Evolutionary conservation across 257 asterid species (phyloP).

Genomic region (Prunella vulgaris): DNA sequence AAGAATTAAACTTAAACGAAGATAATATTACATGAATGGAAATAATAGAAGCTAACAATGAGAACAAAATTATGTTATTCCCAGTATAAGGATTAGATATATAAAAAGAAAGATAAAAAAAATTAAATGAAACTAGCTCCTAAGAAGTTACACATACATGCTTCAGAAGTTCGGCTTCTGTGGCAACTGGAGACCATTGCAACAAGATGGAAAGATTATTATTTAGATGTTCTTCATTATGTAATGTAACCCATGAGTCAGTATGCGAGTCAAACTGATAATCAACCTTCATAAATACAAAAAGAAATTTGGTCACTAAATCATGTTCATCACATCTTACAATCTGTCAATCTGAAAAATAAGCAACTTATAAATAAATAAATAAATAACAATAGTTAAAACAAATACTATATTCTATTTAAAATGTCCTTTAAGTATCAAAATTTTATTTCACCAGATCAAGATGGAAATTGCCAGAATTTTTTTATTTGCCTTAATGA

Average conservation of each 20-base stretch:
- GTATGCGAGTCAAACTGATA: constrained; percentile 43
- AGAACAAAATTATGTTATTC: not conserved
- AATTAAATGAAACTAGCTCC: constrained; percentile 2
- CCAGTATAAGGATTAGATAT: not conserved
- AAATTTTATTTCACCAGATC: no score
- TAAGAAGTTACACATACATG: constrained; percentile 53
- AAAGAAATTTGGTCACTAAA: constrained; percentile 15
- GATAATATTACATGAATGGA: not conserved
- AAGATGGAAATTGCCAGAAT: no score
- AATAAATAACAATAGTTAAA: not conserved
- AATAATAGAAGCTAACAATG: not conserved
- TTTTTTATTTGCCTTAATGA: no score
- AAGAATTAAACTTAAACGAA: not conserved
- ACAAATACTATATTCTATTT: not conserved
- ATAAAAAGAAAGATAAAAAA: not conserved
- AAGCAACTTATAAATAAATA: not conserved
- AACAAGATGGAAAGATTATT: constrained; percentile 62
- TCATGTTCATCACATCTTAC: constrained; percentile 9
- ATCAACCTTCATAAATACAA: constrained; percentile 56
- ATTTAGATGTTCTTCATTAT: constrained; percentile 38
- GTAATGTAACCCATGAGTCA: constrained; percentile 52
- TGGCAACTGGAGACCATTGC: constrained; percentile 77
- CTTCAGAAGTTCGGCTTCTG: constrained; percentile 71
- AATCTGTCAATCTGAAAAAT: not conserved
- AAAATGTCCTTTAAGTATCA: no score